Percentiles rank a stretch among this genome's conserved stretches.
Conservation (phyloP, 805 yeast genomes). For the Cyberlindnera americana region DNA sequence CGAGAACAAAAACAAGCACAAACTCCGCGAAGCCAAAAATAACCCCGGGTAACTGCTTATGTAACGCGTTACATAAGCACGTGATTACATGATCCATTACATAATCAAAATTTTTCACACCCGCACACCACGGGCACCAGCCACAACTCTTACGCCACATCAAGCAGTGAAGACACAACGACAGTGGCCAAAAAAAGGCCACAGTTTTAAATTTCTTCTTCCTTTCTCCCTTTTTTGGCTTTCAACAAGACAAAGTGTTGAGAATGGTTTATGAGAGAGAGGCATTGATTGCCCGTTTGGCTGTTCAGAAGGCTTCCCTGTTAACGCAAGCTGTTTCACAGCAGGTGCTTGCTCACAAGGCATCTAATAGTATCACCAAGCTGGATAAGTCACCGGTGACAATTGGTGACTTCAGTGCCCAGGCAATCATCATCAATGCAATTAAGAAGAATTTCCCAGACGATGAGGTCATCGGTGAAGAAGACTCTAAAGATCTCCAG, state of each 20-base stretch:
- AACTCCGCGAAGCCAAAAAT: too few species aligned
- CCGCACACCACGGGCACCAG: too few species aligned
- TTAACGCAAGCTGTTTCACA: slow-evolving; percentile 65
- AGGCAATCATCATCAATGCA: slow-evolving; percentile 86
- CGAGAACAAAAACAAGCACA: too few species aligned
- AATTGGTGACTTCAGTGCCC: slow-evolving; percentile 94
- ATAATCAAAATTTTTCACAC: too few species aligned
- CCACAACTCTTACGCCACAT: slow-evolving; percentile 11
- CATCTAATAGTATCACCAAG: slow-evolving; percentile 63
- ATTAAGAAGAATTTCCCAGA: slow-evolving; percentile 72
- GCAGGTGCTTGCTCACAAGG: slow-evolving; percentile 45
- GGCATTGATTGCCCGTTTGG: slow-evolving; percentile 76
- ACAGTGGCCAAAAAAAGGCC: too few species aligned
- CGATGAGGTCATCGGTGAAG: slow-evolving; percentile 93
- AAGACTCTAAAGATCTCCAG: slow-evolving; percentile 68
- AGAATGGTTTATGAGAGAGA: slow-evolving; percentile 55
- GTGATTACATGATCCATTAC: too few species aligned
- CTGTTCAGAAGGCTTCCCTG: slow-evolving; percentile 82
- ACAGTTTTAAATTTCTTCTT: too few species aligned
- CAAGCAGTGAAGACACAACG: too few species aligned
- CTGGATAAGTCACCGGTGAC: slow-evolving; percentile 91
- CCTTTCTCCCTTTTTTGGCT: too few species aligned
- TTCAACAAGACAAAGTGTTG: neutral
- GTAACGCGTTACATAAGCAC: neutral
- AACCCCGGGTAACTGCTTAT: too few species aligned